Base-by-base conservation (phyloP, 1,284 basidiomycete species). In the Sporisorium graminicola region DNA sequence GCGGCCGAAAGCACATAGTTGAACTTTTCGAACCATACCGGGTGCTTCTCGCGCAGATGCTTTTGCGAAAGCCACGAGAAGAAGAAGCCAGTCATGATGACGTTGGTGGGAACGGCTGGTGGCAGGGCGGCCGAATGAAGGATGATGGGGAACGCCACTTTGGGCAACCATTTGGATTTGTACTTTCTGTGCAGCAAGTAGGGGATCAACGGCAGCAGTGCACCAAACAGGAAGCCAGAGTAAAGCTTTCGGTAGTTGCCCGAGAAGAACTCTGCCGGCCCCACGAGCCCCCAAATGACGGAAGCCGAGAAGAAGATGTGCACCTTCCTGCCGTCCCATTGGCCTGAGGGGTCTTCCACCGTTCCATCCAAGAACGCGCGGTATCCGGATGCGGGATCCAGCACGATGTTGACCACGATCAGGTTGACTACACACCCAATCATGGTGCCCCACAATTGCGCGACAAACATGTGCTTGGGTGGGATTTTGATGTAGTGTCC, bases 141-240 rank as follows among this genome's bases (percentile, higher is more conserved):
- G 33, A 88, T 85, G 72, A 89, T 87, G 5, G 88, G 88, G 42
- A 88, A 87, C n/a, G 87, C 87, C 7, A 87, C 83, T 76, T 86
- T 69, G 44, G 62, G 64, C 50, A 80, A 67, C 70, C 77, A 64
- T 29, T 77, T 74, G 18, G 49, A 44, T 51, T 71, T 61, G 82
- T 85, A 87, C 44, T 84, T 80, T 56, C 82, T 85, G 77, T 88
- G 87, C 7, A 88, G 86, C 22, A 83, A 78, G 82, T 86, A 88
- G 16, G 85, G 84, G 13, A 80, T 76, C 1, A 88, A 43, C 0
- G 88, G 88, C 0, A 87, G 80, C 0, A 86, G 20, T 0, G 86
- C 86, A 3, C 88, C 88, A 2, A 88, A 56, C 6, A 87, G 60
- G 74, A 88, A 89, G 37, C 88, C 88, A 18, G 55, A 72, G 62